Percentiles rank a stretch among this genome's conserved stretches.
These are phyloP conservation scores for Backusella circina DNA, from an alignment of 192 early-diverging fungal species.

Conservation along the genomic window DNA sequence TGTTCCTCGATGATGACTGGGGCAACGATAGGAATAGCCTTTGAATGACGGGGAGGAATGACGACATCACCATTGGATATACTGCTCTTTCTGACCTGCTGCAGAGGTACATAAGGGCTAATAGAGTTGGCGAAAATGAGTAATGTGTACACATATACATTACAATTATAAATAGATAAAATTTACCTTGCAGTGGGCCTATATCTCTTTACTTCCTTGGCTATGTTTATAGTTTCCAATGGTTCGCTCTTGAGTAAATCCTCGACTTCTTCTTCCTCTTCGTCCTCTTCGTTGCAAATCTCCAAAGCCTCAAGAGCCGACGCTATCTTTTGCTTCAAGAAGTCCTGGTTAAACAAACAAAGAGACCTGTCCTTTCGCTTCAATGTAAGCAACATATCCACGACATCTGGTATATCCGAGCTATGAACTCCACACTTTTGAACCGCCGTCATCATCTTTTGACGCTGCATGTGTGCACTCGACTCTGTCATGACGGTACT, in stretches of 20 bases:
- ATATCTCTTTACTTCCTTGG: background rate
- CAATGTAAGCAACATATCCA: slow-evolving; percentile 35
- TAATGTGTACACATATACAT: background rate
- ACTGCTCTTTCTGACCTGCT: background rate
- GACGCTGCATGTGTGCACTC: slow-evolving; percentile 18
- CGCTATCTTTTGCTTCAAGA: slow-evolving; percentile 21
- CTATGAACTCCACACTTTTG: slow-evolving; percentile 5
- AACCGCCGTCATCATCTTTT: slow-evolving; percentile 33
- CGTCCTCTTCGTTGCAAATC: slow-evolving; percentile 9
- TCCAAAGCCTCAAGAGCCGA: slow-evolving; percentile 31
- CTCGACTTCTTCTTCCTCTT: background rate
- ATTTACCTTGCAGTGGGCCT: background rate
- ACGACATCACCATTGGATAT: slow-evolving; percentile 10
- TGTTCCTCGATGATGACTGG: background rate
- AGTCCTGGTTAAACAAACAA: slow-evolving; percentile 36
- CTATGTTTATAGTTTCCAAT: background rate
- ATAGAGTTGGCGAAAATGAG: background rate
- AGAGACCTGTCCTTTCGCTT: slow-evolving; percentile 29
- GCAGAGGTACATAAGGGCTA: background rate
- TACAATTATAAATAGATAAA: background rate
- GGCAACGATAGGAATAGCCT: slow-evolving; percentile 36
- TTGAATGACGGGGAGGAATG: slow-evolving; percentile 20
- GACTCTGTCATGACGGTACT: slow-evolving; percentile 31
- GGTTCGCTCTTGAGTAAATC: background rate
- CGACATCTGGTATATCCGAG: slow-evolving; percentile 19